Percentiles rank a stretch among this genome's conserved stretches.
These are phyloP conservation scores for Mortierella sp. DNA, from an alignment of 371 early-diverging fungal species.

Conservation along the genomic window DNA sequence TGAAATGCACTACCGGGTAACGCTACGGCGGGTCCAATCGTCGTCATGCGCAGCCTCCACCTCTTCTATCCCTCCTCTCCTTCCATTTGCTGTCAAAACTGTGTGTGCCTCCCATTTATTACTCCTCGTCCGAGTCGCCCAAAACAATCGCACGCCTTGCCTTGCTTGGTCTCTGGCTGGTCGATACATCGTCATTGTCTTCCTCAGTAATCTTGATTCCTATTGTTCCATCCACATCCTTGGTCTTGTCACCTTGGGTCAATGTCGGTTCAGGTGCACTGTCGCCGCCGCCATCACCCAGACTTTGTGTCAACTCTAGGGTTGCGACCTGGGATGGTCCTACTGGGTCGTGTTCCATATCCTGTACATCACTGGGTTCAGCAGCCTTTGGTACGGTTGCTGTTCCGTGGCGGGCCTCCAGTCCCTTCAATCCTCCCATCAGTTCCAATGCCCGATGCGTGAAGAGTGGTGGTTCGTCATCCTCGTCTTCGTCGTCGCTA, in stretches of 20 bases:
- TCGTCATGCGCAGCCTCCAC: too few species aligned
- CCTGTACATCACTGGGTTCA: neutral
- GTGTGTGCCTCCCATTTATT: neutral
- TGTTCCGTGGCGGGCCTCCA: neutral
- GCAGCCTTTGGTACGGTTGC: neutral
- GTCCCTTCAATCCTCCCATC: constrained; percentile 23
- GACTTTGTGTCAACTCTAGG: neutral
- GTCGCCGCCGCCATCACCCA: neutral
- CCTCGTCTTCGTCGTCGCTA: constrained; percentile 37
- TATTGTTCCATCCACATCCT: neutral
- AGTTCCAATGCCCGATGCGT: constrained; percentile 39
- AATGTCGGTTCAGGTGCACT: neutral
- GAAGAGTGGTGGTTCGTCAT: constrained; percentile 39
- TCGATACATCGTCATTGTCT: constrained; percentile 4
- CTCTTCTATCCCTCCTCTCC: too few species aligned
- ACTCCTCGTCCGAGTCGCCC: constrained; percentile 41
- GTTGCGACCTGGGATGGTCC: neutral
- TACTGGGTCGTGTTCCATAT: neutral
- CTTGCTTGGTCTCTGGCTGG: constrained; percentile 12
- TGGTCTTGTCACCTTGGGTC: neutral
- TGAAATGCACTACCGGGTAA: too few species aligned
- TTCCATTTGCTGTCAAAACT: too few species aligned
- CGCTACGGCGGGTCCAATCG: too few species aligned
- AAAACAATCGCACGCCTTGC: constrained; percentile 24
- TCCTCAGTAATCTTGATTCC: neutral